A percentile compares a stretch with the other conserved stretches of the same genome.
These are phyloP conservation scores for Taphrina communis DNA, from an alignment of 1,139 yeast species.

Conservation along the genomic window DNA sequence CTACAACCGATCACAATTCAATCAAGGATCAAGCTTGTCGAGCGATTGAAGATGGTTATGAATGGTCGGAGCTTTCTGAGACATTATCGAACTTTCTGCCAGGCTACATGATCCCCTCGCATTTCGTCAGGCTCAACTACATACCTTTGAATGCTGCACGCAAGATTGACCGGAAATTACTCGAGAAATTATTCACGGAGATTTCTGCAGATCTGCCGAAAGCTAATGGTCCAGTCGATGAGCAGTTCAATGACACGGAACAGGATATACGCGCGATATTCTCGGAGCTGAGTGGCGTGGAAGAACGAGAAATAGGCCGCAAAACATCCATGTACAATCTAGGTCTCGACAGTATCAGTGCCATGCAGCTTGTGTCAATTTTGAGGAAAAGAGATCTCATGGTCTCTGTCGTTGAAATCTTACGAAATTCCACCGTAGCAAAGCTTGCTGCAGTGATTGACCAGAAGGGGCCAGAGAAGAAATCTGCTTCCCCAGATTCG, in stretches of 20 bases:
- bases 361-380: slow-evolving; percentile 44
- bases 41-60: not conserved
- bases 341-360: slow-evolving; percentile 47
- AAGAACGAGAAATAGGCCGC: slow-evolving; percentile 10
- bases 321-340: slow-evolving; percentile 44
- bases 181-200: slow-evolving; percentile 6
- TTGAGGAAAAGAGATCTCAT: slow-evolving; percentile 26
- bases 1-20: not conserved
- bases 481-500: not conserved
- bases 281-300: slow-evolving; percentile 41
- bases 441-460: slow-evolving; percentile 25
- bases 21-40: not conserved
- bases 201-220: not conserved
- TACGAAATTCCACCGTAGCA: slow-evolving; percentile 40
- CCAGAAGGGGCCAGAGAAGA: not conserved
- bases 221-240: not conserved
- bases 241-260: not conserved
- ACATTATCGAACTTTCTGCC: slow-evolving; percentile 42
- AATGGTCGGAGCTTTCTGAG: slow-evolving; percentile 23
- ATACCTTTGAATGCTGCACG: slow-evolving; percentile 47
- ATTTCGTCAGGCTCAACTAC: slow-evolving; percentile 41
- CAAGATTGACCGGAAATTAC: slow-evolving; percentile 43
- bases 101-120: slow-evolving; percentile 46
- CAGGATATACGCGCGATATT: slow-evolving; percentile 40
- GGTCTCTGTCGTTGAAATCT: slow-evolving; percentile 44